phyloP scores from a whole-genome alignment of 805 yeast species.

The Candida pini region DNA sequence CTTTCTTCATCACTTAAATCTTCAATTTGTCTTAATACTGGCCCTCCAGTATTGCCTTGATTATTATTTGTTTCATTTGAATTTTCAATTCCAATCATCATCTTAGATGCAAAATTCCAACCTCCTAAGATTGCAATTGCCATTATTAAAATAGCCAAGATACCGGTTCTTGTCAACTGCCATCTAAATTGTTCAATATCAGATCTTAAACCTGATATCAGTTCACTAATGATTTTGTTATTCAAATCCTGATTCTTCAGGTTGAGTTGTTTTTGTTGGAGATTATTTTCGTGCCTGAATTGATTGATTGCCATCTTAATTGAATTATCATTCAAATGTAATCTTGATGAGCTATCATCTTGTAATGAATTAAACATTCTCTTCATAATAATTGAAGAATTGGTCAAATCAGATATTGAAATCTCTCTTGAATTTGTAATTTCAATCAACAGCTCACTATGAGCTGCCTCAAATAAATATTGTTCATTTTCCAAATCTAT shows the following conservation, averaged over 20 bases:
- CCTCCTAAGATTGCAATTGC: constrained; percentile 60
- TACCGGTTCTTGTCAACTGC: constrained; percentile 88
- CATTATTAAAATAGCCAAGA: constrained; percentile 64
- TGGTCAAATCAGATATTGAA: constrained; percentile 61
- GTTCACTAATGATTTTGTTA: constrained; percentile 76
- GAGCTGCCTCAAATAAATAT: constrained; percentile 88
- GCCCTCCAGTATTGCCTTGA: constrained; percentile 10
- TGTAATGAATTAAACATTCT: constrained; percentile 66
- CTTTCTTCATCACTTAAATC: constrained; percentile 48
- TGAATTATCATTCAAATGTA: constrained; percentile 62
- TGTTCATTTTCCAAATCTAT: constrained; percentile 82
- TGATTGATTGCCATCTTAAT: constrained; percentile 76
- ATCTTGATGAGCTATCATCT: constrained; percentile 63
- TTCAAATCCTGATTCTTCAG: constrained; percentile 74
- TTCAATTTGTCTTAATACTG: constrained; percentile 35
- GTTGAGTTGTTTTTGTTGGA: constrained; percentile 62
- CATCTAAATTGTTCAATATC: constrained; percentile 87
- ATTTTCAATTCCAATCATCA: constrained; percentile 20
- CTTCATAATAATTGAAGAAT: constrained; percentile 62
- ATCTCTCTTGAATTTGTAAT: constrained; percentile 65
- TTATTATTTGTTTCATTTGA: no score
- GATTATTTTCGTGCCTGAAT: constrained; percentile 78
- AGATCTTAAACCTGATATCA: constrained; percentile 75
- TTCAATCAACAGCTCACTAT: constrained; percentile 78
- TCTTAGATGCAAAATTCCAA: constrained; percentile 34